These are phyloP conservation scores for Fusarium aywerte DNA, from an alignment of 2,329 filamentous ascomycete genomes.

Conservation along the genomic window DNA sequence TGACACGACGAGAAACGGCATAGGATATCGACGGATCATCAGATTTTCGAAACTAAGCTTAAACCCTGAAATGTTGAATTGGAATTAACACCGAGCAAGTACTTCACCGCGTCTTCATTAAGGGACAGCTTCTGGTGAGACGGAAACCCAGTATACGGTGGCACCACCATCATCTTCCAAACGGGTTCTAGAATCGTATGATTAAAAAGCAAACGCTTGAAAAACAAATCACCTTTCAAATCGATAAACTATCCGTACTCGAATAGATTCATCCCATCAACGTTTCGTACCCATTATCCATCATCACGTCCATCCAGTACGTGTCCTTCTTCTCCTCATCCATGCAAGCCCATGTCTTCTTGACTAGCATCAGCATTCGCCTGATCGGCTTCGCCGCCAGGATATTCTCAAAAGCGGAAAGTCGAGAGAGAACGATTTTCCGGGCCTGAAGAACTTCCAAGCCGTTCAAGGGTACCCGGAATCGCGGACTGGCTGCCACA, in stretches of 20 bases:
- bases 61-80: neutral
- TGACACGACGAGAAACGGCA: neutral
- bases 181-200: neutral
- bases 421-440: conserved; percentile 27
- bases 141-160: neutral
- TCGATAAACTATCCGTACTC: neutral
- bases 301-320: conserved; percentile 59
- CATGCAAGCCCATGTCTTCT: conserved; percentile 39
- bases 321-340: conserved; percentile 52
- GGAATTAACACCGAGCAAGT: neutral
- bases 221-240: neutral
- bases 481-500: conserved; percentile 32
- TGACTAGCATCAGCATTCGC: conserved; percentile 34
- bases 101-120: neutral
- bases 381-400: conserved; percentile 43
- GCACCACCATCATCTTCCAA: neutral
- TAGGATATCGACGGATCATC: neutral
- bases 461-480: conserved; percentile 10
- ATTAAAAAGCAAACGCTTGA: neutral
- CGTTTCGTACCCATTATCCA: conserved; percentile 47
- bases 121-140: too few species aligned
- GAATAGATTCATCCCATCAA: conserved; percentile 38
- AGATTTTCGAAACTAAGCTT: neutral
- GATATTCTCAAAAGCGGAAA: conserved; percentile 37
- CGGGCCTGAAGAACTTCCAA: conserved; percentile 33